Conservation (phyloP, 768 basidiomycete genomes). For the Amanita phalloides region DNA sequence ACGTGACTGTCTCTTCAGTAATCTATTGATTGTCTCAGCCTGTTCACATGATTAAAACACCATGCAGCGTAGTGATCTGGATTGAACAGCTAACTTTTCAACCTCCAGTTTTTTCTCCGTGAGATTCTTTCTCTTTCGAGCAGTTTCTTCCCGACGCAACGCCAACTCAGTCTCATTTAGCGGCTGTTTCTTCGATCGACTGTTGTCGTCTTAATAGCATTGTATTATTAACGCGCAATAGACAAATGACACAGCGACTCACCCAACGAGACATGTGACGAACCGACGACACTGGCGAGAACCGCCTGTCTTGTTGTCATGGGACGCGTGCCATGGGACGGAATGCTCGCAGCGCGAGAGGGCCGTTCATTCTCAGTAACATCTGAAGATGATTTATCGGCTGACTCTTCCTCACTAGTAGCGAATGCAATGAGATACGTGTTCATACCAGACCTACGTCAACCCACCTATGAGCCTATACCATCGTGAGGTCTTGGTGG, state of each 20-base stretch:
- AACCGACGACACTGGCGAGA: slow-evolving; percentile 55
- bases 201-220: slow-evolving; percentile 10
- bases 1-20: slow-evolving; percentile 80
- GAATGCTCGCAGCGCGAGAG: slow-evolving; percentile 18
- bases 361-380: slow-evolving; percentile 10
- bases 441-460: not conserved
- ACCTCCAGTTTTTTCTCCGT: slow-evolving; percentile 79
- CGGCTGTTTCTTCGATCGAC: slow-evolving; percentile 47
- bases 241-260: slow-evolving; percentile 1
- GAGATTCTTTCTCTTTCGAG: slow-evolving; percentile 70
- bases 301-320: slow-evolving; percentile 62
- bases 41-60: slow-evolving; percentile 15
- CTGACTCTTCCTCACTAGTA: slow-evolving; percentile 25
- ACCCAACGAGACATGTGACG: slow-evolving; percentile 61
- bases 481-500: slow-evolving; percentile 18
- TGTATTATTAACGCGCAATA: not conserved
- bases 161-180: slow-evolving; percentile 67
- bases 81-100: slow-evolving; percentile 48
- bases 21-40: slow-evolving; percentile 84
- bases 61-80: not conserved
- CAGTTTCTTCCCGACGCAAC: slow-evolving; percentile 68
- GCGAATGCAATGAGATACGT: slow-evolving; percentile 1
- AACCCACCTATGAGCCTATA: slow-evolving; percentile 10
- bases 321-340: slow-evolving; percentile 21
- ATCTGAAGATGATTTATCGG: slow-evolving; percentile 15